These are phyloP conservation scores for Rhizopogon vesiculosus DNA, from an alignment of 768 basidiomycete species.

Conservation along the genomic window DNA sequence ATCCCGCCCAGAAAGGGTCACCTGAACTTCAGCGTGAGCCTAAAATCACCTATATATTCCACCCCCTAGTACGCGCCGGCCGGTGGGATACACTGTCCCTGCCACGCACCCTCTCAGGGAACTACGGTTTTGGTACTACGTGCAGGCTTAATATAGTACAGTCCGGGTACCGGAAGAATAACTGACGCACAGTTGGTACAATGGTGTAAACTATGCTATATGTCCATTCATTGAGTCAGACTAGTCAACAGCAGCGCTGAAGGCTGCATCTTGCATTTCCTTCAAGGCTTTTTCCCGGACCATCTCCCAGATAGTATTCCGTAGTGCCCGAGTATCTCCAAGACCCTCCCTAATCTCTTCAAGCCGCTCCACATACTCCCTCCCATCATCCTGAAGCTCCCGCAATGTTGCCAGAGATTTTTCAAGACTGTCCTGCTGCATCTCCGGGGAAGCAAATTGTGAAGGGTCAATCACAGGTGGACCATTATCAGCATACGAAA, in stretches of 20 bases:
- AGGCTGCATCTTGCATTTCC: constrained; percentile 67
- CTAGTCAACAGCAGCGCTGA: constrained; percentile 27
- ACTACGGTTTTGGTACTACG: not conserved
- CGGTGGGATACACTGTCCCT: too few relatives aligned
- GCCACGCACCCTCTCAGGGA: not conserved
- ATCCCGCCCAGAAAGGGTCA: not conserved
- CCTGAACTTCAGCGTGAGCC: not conserved
- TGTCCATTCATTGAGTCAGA: not conserved
- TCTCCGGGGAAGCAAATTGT: constrained; percentile 59
- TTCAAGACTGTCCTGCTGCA: constrained; percentile 67
- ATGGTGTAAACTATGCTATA: not conserved
- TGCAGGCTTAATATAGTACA: not conserved
- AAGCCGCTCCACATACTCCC: constrained; percentile 82
- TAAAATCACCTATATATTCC: not conserved
- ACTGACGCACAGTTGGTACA: not conserved
- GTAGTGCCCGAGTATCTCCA: constrained; percentile 68
- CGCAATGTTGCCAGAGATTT: constrained; percentile 69
- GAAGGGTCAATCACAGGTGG: constrained; percentile 50
- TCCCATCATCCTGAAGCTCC: constrained; percentile 81
- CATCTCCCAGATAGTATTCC: constrained; percentile 71
- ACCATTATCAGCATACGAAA: constrained; percentile 42
- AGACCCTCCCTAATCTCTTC: constrained; percentile 80
- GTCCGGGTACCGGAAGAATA: not conserved
- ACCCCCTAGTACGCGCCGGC: not conserved
- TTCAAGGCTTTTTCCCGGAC: constrained; percentile 70